Evolutionary conservation across 1,284 basidiomycete genomes (phyloP).

Genomic region (Naganishia sp.): DNA sequence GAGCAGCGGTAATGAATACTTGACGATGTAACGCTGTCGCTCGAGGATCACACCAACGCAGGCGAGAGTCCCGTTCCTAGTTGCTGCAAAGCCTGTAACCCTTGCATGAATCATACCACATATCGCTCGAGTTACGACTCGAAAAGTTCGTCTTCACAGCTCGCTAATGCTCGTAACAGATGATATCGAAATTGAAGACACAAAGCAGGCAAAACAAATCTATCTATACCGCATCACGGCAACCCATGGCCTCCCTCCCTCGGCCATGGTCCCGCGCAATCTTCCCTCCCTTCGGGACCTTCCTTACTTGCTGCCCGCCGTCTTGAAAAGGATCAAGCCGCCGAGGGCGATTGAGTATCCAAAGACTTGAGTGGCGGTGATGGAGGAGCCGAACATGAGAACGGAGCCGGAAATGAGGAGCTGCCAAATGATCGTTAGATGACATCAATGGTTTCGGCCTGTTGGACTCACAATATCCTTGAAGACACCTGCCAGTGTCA

Average conservation of each 20-base stretch:
- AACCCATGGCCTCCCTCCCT: background rate
- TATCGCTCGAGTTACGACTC: too few relatives aligned
- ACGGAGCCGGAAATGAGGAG: slow-evolving; percentile 88
- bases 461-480: slow-evolving; percentile 63
- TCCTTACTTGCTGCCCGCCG: slow-evolving; percentile 30
- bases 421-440: slow-evolving; percentile 32
- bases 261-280: background rate
- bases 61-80: too few relatives aligned
- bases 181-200: background rate
- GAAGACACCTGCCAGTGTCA: slow-evolving; percentile 91
- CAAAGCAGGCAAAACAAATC: slow-evolving; percentile 4
- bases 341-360: slow-evolving; percentile 58
- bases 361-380: slow-evolving; percentile 82
- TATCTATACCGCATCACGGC: slow-evolving; percentile 3
- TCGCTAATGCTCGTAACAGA: background rate
- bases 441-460: background rate
- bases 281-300: background rate
- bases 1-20: too few relatives aligned
- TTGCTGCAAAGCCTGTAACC: too few relatives aligned
- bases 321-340: slow-evolving; percentile 36
- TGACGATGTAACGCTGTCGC: too few relatives aligned
- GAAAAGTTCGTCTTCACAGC: too few relatives aligned
- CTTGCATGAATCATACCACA: too few relatives aligned
- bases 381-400: slow-evolving; percentile 72
- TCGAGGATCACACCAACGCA: too few relatives aligned